Evolutionary conservation across 1,284 basidiomycete genomes (phyloP), one percentile per base, ranked within the genome.

Genomic region (Boletellus sp.): DNA sequence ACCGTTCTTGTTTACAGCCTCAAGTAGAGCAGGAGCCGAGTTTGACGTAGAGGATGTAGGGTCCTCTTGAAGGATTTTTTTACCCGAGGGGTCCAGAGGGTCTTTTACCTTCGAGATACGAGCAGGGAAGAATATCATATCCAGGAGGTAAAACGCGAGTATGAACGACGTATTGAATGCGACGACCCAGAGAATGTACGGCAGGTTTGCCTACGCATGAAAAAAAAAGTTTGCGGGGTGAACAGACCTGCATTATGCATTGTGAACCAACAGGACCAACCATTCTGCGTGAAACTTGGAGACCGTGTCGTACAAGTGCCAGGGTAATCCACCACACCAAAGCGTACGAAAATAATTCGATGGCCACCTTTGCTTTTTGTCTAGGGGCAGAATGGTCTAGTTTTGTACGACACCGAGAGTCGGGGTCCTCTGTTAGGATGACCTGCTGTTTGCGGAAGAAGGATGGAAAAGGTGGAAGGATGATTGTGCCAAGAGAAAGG

Each of bases 121-220:
- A 10, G 72, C 71, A 13, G 82, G 77, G 64, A 85, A 86, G 63
- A 89, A 84, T 40, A 76, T 60, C 47, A 86, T 75, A 62, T 96
- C 91, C 30, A 97, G 71, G 19, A 85, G 57, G 44, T 94, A 75
- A 68, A 97, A 97, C 2, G 82, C 83, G 10, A 93, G 76, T 19
- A 98, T 73, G 71, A 95, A 94, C 2, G 85, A 80, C 0, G 88
- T 85, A 69, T 98, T 99, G 81, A 86, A 97, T 2, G 93, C 94
- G 0, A 82, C 80, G 8, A 90, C 82, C 93, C 94, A 98, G 22
- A 94, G 69, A 38, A 96, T 84, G 68, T 99, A 99, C 2, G 87
- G 78, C 22, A 93, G 61, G 63, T 99, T 98, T 42, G 87, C 89
- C 92, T 95, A 58, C 15, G 39, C 21, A 32, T 5, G 13, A 15